phyloP scores from a whole-genome alignment of 148 eudicot species.

The Camellia japonica region DNA sequence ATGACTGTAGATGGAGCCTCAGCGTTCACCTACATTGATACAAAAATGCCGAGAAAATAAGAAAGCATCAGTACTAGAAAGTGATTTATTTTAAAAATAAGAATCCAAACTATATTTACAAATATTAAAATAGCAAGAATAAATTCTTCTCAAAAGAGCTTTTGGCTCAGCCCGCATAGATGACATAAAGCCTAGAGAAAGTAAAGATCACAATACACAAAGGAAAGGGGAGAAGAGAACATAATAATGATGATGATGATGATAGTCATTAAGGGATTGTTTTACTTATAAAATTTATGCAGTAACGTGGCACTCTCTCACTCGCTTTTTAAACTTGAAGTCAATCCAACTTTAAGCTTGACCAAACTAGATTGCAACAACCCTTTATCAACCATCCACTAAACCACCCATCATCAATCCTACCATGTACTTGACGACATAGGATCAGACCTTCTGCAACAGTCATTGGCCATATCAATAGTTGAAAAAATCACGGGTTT shows the following conservation, averaged over 20 bases:
- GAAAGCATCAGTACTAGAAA: background rate
- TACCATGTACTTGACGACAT: too few relatives aligned
- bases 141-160: background rate
- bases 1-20: constrained; percentile 61
- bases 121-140: background rate
- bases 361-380: too few relatives aligned
- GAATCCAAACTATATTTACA: background rate
- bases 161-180: background rate
- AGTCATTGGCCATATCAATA: too few relatives aligned
- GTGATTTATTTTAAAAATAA: background rate
- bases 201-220: background rate
- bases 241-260: background rate
- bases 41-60: background rate
- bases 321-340: too few relatives aligned
- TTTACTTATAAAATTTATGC: too few relatives aligned
- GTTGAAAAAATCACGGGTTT: too few relatives aligned
- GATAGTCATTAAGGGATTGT: too few relatives aligned
- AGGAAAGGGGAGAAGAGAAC: background rate
- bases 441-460: too few relatives aligned
- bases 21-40: constrained; percentile 64
- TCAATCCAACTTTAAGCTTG: too few relatives aligned
- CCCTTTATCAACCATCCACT: too few relatives aligned
- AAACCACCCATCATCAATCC: too few relatives aligned
- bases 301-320: too few relatives aligned
- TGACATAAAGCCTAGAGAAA: background rate